phyloP scores from a whole-genome alignment of 2,329 filamentous ascomycete genomes.

The Aspergillus floridensis region DNA sequence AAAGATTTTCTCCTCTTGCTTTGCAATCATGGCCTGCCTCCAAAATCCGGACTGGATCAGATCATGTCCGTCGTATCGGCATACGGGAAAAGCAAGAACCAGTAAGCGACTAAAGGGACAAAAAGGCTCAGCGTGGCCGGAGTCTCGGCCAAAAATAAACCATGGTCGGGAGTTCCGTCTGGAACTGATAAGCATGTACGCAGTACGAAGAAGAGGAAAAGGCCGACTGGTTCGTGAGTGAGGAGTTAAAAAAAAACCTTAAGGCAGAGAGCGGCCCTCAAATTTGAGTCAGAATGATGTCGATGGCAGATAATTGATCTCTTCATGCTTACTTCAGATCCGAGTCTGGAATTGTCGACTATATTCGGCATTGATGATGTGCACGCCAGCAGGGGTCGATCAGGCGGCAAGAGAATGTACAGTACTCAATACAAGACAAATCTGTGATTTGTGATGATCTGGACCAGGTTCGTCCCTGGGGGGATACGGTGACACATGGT shows the following conservation, averaged over 20 bases:
- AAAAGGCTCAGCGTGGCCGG: background rate
- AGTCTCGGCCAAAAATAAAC: slow-evolving; percentile 3
- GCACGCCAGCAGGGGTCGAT: background rate
- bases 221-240: background rate
- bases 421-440: background rate
- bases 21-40: background rate
- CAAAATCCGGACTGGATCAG: too few relatives aligned
- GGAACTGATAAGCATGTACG: background rate
- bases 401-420: background rate
- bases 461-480: slow-evolving; percentile 1
- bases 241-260: background rate
- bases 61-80: background rate
- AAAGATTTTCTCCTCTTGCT: background rate
- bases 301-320: background rate
- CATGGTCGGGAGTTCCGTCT: slow-evolving; percentile 3
- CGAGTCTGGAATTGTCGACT: background rate
- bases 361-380: background rate
- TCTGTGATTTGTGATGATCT: background rate
- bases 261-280: slow-evolving; percentile 1
- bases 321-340: background rate
- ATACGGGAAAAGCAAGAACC: background rate
- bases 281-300: slow-evolving; percentile 4
- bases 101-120: background rate
- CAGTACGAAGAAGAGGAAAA: background rate
- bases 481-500: slow-evolving; percentile 1